phyloP scores from a whole-genome alignment of 371 early-diverging fungal genomes.

The Lichtheimia corymbifera region DNA sequence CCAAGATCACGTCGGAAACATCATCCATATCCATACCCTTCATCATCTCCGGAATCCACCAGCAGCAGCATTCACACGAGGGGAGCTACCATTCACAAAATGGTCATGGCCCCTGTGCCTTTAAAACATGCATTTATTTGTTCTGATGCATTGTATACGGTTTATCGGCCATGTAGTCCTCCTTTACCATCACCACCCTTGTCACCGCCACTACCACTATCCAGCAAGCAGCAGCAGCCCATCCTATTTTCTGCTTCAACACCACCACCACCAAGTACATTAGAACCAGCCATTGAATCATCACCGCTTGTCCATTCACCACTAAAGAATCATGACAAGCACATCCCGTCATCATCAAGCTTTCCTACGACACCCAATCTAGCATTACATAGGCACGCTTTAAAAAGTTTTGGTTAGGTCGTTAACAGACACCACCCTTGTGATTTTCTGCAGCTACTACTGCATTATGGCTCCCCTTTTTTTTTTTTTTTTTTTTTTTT shows the following conservation, averaged over 20 bases:
- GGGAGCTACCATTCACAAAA: no score
- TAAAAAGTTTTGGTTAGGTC: no score
- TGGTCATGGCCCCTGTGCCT: constrained; percentile 7
- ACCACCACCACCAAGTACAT: neutral
- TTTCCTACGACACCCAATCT: no score
- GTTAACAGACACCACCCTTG: no score
- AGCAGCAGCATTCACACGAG: constrained; percentile 13
- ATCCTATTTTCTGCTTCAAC: no score
- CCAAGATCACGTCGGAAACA: constrained; percentile 55
- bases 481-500: no score
- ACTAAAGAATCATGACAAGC: no score
- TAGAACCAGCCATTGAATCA: neutral
- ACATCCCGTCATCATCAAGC: no score
- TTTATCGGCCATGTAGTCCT: constrained; percentile 11
- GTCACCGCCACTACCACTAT: constrained; percentile 2
- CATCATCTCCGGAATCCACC: constrained; percentile 1
- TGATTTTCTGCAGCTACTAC: no score
- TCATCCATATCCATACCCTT: constrained; percentile 4
- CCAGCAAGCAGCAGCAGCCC: neutral
- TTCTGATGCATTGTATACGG: constrained; percentile 11
- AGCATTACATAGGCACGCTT: no score
- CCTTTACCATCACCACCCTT: constrained; percentile 6
- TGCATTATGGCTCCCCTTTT: no score
- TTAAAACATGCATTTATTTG: constrained; percentile 17
- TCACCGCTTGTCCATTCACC: neutral